Percentiles rank a stretch among this genome's conserved stretches.
Conservation (phyloP, 2,329 filamentous ascomycete species). For the Acrodontium crateriforme region DNA sequence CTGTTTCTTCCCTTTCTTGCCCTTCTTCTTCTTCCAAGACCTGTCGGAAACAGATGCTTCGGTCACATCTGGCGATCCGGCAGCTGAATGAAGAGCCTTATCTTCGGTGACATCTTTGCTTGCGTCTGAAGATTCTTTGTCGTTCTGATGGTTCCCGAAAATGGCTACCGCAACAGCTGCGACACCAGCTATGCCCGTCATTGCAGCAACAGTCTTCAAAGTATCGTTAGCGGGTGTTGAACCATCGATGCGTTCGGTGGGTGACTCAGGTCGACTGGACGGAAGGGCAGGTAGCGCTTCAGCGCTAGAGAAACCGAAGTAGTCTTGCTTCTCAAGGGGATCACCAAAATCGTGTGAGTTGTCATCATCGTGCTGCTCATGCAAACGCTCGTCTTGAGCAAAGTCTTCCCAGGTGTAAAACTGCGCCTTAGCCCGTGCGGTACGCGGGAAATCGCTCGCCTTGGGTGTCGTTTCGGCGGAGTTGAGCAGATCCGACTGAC, state of each 20-base stretch:
- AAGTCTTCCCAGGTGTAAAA: constrained; percentile 27
- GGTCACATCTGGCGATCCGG: too few relatives aligned
- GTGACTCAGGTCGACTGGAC: not conserved
- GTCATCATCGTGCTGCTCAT: constrained; percentile 3
- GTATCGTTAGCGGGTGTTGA: too few relatives aligned
- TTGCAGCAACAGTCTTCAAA: too few relatives aligned
- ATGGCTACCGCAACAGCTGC: too few relatives aligned
- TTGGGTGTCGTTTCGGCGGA: constrained; percentile 58
- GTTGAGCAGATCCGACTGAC: constrained; percentile 36
- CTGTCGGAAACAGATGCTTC: not conserved
- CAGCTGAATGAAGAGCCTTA: constrained; percentile 1
- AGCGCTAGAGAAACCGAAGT: constrained; percentile 3
- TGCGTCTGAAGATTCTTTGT: too few relatives aligned
- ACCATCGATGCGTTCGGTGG: too few relatives aligned
- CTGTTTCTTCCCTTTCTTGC: constrained; percentile 4
- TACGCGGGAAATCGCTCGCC: constrained; percentile 36
- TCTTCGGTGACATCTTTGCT: constrained; percentile 2
- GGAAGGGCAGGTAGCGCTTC: constrained; percentile 2
- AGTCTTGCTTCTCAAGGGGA: constrained; percentile 2
- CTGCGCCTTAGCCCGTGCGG: constrained; percentile 17
- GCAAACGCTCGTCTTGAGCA: constrained; percentile 19
- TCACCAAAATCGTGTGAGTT: too few relatives aligned
- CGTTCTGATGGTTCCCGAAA: too few relatives aligned
- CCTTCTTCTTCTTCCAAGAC: constrained; percentile 3
- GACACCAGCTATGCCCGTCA: too few relatives aligned